phyloP scores from a whole-genome alignment of 2,329 filamentous ascomycete species.

The Fusarium ambrosium region DNA sequence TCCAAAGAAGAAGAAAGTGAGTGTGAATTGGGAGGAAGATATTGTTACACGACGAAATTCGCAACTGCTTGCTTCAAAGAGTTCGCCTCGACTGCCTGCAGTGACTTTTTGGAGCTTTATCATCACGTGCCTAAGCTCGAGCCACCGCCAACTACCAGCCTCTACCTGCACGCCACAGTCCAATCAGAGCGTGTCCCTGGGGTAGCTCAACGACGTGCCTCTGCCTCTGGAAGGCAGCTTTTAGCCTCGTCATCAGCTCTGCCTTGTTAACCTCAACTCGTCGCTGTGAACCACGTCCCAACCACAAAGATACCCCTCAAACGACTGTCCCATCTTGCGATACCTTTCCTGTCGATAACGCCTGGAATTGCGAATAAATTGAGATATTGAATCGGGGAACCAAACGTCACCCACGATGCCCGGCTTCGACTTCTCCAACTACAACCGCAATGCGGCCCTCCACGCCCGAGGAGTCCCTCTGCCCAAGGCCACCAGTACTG shows the following conservation, averaged over 20 bases:
- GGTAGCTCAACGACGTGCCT: constrained; percentile 43
- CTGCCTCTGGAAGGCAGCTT: constrained; percentile 60
- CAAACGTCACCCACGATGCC: constrained; percentile 74
- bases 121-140: constrained; percentile 47
- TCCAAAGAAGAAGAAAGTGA: background rate
- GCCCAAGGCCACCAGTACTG: constrained; percentile 97
- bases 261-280: constrained; percentile 45
- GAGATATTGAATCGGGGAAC: constrained; percentile 28
- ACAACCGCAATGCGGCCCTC: constrained; percentile 97
- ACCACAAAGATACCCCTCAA: constrained; percentile 42
- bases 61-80: constrained; percentile 12
- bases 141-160: constrained; percentile 31
- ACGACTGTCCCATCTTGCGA: constrained; percentile 29
- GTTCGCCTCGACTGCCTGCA: background rate
- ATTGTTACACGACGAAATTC: background rate
- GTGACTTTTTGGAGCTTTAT: constrained; percentile 39
- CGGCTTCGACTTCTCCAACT: constrained; percentile 99
- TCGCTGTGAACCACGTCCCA: constrained; percentile 37
- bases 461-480: constrained; percentile 94
- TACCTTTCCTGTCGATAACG: background rate
- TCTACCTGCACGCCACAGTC: constrained; percentile 25
- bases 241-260: constrained; percentile 69
- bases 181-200: constrained; percentile 10
- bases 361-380: constrained; percentile 9
- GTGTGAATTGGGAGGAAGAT: background rate